Evolutionary conservation across 225 moss, liverwort and hornwort genomes (phyloP).

Genomic region (Polytrichum formosum): DNA sequence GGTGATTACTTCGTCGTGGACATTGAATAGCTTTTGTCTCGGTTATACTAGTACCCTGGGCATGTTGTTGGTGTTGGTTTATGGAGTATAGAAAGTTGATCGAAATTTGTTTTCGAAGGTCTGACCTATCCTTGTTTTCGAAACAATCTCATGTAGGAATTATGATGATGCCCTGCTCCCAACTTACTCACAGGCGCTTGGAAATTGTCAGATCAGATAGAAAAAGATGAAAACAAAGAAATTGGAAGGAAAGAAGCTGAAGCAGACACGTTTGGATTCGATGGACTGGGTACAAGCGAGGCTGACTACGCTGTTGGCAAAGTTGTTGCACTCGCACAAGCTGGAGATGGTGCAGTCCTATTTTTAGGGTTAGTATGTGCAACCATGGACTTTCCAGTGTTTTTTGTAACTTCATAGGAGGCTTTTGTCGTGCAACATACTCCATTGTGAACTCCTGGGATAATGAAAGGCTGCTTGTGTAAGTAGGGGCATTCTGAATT

Average conservation of each 20-base stretch:
- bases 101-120: not conserved
- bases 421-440: not conserved
- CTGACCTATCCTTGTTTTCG: not conserved
- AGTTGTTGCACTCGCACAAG: slow-evolving; percentile 62
- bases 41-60: not conserved
- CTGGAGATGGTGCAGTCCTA: slow-evolving; percentile 63
- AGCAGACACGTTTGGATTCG: slow-evolving; percentile 49
- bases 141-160: not conserved
- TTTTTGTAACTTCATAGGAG: not conserved
- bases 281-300: slow-evolving; percentile 48
- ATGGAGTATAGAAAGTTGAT: not conserved
- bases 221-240: slow-evolving; percentile 7
- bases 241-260: slow-evolving; percentile 2
- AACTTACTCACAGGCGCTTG: slow-evolving; percentile 1
- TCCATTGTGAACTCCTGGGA: too few species aligned
- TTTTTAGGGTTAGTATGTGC: slow-evolving; percentile 43
- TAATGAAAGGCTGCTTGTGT: too few species aligned
- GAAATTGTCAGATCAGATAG: slow-evolving; percentile 1
- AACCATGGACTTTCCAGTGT: not conserved
- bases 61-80: not conserved
- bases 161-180: not conserved
- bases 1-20: slow-evolving; percentile 6
- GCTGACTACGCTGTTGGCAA: slow-evolving; percentile 61
- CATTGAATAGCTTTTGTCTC: not conserved
- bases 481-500: too few species aligned